phyloP scores from a whole-genome alignment of 345 rosid species.

The Triadica sebifera region DNA sequence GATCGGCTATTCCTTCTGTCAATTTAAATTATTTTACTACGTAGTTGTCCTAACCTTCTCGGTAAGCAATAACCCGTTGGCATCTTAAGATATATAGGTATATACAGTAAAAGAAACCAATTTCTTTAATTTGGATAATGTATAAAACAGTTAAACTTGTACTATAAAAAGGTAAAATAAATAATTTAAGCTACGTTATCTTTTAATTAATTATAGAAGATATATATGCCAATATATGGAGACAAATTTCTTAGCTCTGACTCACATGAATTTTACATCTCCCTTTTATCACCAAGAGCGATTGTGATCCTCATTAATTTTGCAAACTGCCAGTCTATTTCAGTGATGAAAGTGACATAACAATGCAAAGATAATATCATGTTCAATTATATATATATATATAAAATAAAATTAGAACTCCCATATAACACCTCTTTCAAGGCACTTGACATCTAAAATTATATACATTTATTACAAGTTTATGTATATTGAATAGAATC shows the following conservation, averaged over 20 bases:
- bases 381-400: background rate
- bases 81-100: too few species aligned
- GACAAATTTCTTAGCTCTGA: background rate
- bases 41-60: too few species aligned
- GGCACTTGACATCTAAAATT: background rate
- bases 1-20: too few species aligned
- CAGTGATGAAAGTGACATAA: conserved; percentile 11
- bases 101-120: too few species aligned
- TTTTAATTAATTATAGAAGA: background rate
- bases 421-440: conserved; percentile 2
- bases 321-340: conserved; percentile 7
- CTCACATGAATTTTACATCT: background rate
- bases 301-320: conserved; percentile 1
- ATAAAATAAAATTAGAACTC: background rate
- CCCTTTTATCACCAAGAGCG: background rate
- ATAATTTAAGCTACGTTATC: too few species aligned
- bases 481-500: too few species aligned
- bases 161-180: too few species aligned
- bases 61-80: too few species aligned
- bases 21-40: too few species aligned
- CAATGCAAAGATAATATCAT: background rate
- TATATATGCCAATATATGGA: background rate
- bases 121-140: too few species aligned
- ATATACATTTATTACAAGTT: too few species aligned
- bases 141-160: too few species aligned